Conservation (phyloP, 2,329 filamentous ascomycete species). For the Colletotrichum sp. region DNA sequence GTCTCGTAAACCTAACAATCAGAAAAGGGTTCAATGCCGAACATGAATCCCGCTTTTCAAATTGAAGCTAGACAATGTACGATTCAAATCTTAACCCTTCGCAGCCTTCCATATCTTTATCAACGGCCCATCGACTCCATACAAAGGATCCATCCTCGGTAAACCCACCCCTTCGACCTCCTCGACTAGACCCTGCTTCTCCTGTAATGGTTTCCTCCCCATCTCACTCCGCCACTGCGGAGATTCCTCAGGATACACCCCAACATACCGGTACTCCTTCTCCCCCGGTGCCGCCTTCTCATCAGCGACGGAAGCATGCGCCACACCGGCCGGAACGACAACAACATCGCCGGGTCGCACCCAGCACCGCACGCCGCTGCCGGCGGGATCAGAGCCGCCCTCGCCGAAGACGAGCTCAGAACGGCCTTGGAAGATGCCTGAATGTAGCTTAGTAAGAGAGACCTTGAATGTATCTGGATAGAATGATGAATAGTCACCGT, state of each 20-base stretch:
- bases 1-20: not conserved
- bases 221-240: not conserved
- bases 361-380: conserved; percentile 16
- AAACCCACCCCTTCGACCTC: not conserved
- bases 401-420: conserved; percentile 26
- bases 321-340: conserved; percentile 25
- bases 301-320: conserved; percentile 19
- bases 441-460: not conserved
- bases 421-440: conserved; percentile 26
- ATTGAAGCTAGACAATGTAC: not conserved
- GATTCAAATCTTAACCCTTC: not conserved
- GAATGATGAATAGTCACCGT: conserved; percentile 12
- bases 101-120: not conserved
- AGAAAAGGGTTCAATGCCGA: not conserved
- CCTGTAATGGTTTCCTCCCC: not conserved
- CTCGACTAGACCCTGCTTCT: not conserved
- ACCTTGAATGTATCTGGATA: accelerated
- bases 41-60: not conserved
- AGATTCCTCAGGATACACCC: conserved; percentile 24
- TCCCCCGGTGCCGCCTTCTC: not conserved
- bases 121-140: not conserved
- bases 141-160: not conserved
- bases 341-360: conserved; percentile 26
- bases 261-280: conserved; percentile 26
- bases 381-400: conserved; percentile 13